Evolutionary conservation across 2,329 filamentous ascomycete species (phyloP), one percentile per base, ranked within the genome.

Genomic region (Beauveria sp.): DNA sequence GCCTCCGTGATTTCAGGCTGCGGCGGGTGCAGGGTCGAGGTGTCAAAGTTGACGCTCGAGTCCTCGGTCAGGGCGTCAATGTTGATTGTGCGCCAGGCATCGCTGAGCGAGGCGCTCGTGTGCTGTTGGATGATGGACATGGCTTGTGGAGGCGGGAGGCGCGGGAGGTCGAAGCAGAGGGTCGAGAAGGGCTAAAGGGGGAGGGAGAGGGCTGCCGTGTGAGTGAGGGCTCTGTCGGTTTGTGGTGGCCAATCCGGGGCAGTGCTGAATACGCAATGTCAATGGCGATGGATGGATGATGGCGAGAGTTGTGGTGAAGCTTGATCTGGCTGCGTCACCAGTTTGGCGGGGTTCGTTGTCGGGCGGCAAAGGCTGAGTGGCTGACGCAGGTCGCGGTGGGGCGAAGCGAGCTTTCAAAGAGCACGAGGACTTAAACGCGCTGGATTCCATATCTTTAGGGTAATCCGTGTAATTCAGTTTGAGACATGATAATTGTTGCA

Each of bases 31-130:
- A 98, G 86, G 20, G 91, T 91, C 63, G 88, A 84, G 65, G 90
- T 86, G 77, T 96, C 90, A 79, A 98, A 98, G 84, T 97, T 98
- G 76, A 86, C 79, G 67, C 90, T 85, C 69, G 91, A 95, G 76
- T 98, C 93, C 63, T 93, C 91, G 74, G 95, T 90, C 69, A 96
- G 84, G 68, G 88, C 87, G 74, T 97, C 93, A 75, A 97, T 89
- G 82, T 97, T 91, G 82, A 97, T 95, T 67, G 91, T 96, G 75
- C 93, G 90, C 85, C 85, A 88, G 71, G 83, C 82, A 67, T 88
- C 85, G 74, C 78, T 78, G 60, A 88, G 79, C 67, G 84, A 79
- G 61, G 82, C 81, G 63, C 78, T 75, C 56, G 81, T 84, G 75
- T 86, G 81, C 72, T 87, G 83, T 72, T 86, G 85, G 67, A 87